phyloP scores from a whole-genome alignment of 805 yeast species.

The Metschnikowia orientalis region DNA sequence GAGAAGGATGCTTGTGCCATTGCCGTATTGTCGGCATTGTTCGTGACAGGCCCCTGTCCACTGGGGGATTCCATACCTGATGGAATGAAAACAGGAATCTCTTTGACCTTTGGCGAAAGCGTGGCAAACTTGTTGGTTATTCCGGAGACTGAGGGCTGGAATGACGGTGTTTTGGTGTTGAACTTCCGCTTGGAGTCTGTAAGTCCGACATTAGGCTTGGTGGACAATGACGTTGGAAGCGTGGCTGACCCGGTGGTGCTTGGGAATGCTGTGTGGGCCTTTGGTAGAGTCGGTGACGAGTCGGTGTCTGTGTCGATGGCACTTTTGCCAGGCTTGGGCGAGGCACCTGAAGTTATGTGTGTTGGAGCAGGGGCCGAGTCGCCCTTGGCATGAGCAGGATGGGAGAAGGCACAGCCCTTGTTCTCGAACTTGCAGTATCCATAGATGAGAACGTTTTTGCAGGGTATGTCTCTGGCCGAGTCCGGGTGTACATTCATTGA shows the following conservation, averaged over 20 bases:
- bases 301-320: constrained; percentile 22
- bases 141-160: constrained; percentile 35
- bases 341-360: constrained; percentile 1
- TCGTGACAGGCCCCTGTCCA: constrained; percentile 6
- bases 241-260: constrained; percentile 8
- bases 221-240: constrained; percentile 20
- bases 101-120: constrained; percentile 47
- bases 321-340: constrained; percentile 2
- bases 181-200: constrained; percentile 24
- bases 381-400: constrained; percentile 26
- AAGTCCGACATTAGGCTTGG: constrained; percentile 3
- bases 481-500: constrained; percentile 41
- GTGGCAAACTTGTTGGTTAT: constrained; percentile 37
- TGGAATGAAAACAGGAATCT: constrained; percentile 49
- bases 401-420: constrained; percentile 77
- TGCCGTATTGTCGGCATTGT: constrained; percentile 11
- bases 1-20: constrained; percentile 8
- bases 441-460: constrained; percentile 78
- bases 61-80: constrained; percentile 20
- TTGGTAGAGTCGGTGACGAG: constrained; percentile 34
- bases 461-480: constrained; percentile 70
- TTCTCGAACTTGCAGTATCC: constrained; percentile 86
- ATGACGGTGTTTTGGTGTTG: constrained; percentile 41
- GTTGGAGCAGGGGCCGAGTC: constrained; percentile 7
- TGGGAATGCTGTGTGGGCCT: constrained; percentile 1